A percentile compares a stretch with the other conserved stretches of the same genome.
These are phyloP conservation scores for Blastobotrys malaysiensis DNA, from an alignment of 1,139 yeast genomes.

Conservation along the genomic window DNA sequence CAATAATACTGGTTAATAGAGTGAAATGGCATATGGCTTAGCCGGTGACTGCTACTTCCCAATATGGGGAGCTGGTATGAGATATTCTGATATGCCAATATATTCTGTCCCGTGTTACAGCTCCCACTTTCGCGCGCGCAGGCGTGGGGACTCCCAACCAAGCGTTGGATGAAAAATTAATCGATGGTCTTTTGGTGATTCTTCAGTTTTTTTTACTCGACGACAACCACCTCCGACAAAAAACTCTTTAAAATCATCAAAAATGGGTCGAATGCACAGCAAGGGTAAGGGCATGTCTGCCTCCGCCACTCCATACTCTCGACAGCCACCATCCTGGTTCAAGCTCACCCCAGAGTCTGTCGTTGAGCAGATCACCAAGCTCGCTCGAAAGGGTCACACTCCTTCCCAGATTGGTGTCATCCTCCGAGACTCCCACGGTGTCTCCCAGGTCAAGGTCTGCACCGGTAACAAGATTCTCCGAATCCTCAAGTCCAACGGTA, in stretches of 20 bases:
- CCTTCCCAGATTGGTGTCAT: constrained; percentile 99
- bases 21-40: too few relatives aligned
- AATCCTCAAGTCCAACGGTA: constrained; percentile 98
- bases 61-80: background rate
- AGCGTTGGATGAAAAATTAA: background rate
- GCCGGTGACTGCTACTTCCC: background rate
- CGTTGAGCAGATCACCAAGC: constrained; percentile 97
- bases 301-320: constrained; percentile 98
- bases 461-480: constrained; percentile 99
- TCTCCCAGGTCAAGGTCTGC: constrained; percentile 93
- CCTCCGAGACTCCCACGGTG: constrained; percentile 99
- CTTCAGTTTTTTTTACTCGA: constrained; percentile 1
- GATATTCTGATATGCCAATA: background rate
- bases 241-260: constrained; percentile 23
- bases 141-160: background rate
- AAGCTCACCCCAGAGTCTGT: constrained; percentile 93
- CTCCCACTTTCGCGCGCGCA: background rate
- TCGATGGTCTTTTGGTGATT: background rate
- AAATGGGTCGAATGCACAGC: constrained; percentile 60
- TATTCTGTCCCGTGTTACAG: background rate
- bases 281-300: constrained; percentile 98
- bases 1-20: too few relatives aligned
- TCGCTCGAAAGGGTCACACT: constrained; percentile 99
- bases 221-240: constrained; percentile 7
- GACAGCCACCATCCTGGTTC: constrained; percentile 99